These are phyloP conservation scores for Aaosphaeria pasadenensis DNA, from an alignment of 2,329 filamentous ascomycete genomes.

Conservation along the genomic window DNA sequence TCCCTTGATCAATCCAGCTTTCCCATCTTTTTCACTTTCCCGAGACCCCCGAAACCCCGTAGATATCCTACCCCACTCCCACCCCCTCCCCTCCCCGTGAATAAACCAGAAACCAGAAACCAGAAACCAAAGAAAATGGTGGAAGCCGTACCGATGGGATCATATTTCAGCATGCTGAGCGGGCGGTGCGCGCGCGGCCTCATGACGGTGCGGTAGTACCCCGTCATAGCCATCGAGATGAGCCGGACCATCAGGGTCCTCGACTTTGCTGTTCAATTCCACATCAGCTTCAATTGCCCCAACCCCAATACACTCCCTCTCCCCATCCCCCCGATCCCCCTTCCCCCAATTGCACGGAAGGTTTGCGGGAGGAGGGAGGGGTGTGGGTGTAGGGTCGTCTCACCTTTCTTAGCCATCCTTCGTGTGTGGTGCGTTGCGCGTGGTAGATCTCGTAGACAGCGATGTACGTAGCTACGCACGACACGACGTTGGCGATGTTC, in stretches of 20 bases:
- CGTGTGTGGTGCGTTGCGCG: no score
- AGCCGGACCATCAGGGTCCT: conserved; percentile 91
- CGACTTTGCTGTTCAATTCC: conserved; percentile 66
- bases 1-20: not conserved
- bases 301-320: no score
- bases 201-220: conserved; percentile 90
- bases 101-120: not conserved
- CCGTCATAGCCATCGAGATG: conserved; percentile 97
- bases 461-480: no score
- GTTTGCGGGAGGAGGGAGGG: no score
- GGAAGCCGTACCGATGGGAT: conserved; percentile 74
- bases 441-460: no score
- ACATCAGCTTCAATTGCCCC: no score
- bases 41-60: not conserved
- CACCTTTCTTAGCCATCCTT: no score
- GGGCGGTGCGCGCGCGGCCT: conserved; percentile 78
- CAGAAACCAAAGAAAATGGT: not conserved
- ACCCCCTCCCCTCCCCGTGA: no score
- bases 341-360: no score
- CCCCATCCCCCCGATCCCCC: no score
- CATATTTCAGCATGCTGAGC: conserved; percentile 98
- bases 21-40: not conserved
- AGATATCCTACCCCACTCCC: not conserved
- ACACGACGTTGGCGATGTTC: no score
- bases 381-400: no score